phyloP scores from a whole-genome alignment of 2,329 filamentous ascomycete genomes.

The Epichloe sylvatica region DNA sequence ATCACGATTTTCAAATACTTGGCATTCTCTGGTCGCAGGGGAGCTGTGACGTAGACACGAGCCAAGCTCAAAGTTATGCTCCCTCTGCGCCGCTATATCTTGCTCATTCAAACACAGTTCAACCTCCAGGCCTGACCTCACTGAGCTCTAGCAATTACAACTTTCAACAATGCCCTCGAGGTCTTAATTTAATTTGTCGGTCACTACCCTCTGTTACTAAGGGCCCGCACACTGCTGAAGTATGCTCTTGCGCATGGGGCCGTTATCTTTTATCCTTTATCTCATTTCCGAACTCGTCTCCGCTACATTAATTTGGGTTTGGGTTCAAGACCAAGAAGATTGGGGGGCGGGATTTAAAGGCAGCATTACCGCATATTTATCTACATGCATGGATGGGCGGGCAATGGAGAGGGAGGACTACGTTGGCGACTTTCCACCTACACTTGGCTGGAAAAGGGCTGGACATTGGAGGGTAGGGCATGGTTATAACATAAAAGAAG shows the following conservation, averaged over 20 bases:
- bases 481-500: neutral
- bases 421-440: neutral
- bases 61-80: neutral
- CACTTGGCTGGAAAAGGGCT: neutral
- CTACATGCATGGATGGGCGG: neutral
- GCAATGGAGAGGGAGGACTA: neutral
- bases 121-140: neutral
- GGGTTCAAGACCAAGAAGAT: neutral
- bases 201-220: neutral
- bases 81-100: neutral
- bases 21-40: neutral
- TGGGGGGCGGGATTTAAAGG: neutral
- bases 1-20: neutral
- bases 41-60: neutral
- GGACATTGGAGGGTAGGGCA: neutral
- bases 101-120: neutral
- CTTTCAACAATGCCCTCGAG: constrained; percentile 1
- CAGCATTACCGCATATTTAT: constrained; percentile 2
- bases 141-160: neutral
- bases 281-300: neutral
- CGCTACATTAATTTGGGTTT: constrained; percentile 1
- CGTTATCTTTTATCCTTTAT: neutral
- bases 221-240: neutral
- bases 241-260: neutral
- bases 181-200: neutral